phyloP scores from a whole-genome alignment of 2,329 filamentous ascomycete genomes.

The Tetracladium maxilliforme region DNA sequence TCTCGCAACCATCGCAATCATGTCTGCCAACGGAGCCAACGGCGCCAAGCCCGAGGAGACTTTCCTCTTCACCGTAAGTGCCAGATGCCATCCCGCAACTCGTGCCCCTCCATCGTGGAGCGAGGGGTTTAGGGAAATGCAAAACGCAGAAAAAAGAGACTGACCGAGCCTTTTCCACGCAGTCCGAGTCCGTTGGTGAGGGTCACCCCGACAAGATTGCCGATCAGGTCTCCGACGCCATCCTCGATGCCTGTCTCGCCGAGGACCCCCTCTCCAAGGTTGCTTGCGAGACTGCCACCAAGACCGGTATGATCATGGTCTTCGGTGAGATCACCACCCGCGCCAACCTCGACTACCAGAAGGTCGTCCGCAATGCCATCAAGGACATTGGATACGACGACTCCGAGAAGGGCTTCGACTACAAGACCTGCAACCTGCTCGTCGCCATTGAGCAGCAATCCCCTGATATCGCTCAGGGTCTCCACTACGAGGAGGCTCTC shows the following conservation, averaged over 20 bases:
- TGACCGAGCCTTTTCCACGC: conserved; percentile 6
- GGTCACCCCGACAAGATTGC: conserved; percentile 94
- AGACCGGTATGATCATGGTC: conserved; percentile 99
- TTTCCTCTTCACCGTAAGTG: conserved; percentile 68
- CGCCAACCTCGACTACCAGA: conserved; percentile 92
- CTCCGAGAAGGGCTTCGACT: conserved; percentile 96
- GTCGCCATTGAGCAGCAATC: conserved; percentile 99
- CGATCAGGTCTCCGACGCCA: conserved; percentile 95
- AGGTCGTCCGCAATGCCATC: conserved; percentile 85
- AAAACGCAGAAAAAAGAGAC: conserved; percentile 1
- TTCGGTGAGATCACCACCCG: conserved; percentile 98
- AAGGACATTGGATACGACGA: conserved; percentile 98
- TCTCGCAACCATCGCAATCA: conserved; percentile 25
- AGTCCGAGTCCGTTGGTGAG: conserved; percentile 81
- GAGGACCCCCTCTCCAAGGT: conserved; percentile 97
- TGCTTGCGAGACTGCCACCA: conserved; percentile 97
- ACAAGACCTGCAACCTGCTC: conserved; percentile 98
- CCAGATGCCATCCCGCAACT: neutral
- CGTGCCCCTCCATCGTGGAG: conserved; percentile 1
- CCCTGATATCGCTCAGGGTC: conserved; percentile 95
- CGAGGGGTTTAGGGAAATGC: too few relatives aligned
- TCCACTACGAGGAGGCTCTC: conserved; percentile 93
- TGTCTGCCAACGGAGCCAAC: conserved; percentile 29
- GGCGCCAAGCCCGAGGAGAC: conserved; percentile 41
- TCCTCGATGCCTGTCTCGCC: conserved; percentile 92